Percentiles rank a stretch among this genome's conserved stretches.
Conservation (phyloP, 2,329 filamentous ascomycete genomes). For the Sporothrix dimorphospora region DNA sequence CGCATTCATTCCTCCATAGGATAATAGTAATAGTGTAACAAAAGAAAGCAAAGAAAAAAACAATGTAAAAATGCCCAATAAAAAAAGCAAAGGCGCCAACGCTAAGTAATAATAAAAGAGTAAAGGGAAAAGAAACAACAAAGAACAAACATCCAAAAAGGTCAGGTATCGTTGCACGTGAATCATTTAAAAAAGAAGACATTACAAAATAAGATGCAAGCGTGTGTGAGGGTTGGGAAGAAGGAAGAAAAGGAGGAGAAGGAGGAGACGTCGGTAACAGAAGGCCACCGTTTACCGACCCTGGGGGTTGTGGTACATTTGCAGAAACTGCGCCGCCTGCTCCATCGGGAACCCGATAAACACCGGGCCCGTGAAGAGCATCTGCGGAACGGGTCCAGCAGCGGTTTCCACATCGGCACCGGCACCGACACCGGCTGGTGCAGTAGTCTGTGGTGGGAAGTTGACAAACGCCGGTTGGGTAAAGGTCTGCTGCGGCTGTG, state of each 20-base stretch:
- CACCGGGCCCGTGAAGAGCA: conserved; percentile 90
- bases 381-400: conserved; percentile 52
- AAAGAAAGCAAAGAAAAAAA: not conserved
- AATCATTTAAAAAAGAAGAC: conserved; percentile 25
- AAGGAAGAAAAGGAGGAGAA: not conserved
- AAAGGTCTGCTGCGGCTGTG: conserved; percentile 35
- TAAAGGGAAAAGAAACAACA: not conserved
- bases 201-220: not conserved
- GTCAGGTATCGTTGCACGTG: conserved; percentile 27
- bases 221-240: not conserved
- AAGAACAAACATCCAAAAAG: not conserved
- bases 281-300: not conserved
- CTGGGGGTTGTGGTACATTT: conserved; percentile 52
- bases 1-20: not conserved
- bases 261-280: not conserved
- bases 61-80: not conserved
- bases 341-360: conserved; percentile 91
- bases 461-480: conserved; percentile 58
- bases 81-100: conserved; percentile 2
- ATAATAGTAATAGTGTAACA: not conserved
- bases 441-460: conserved; percentile 23
- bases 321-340: conserved; percentile 76
- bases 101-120: not conserved
- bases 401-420: not conserved
- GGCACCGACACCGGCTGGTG: conserved; percentile 40